Evolutionary conservation across 768 basidiomycete species (phyloP).

Genomic region (Russula earlei): DNA sequence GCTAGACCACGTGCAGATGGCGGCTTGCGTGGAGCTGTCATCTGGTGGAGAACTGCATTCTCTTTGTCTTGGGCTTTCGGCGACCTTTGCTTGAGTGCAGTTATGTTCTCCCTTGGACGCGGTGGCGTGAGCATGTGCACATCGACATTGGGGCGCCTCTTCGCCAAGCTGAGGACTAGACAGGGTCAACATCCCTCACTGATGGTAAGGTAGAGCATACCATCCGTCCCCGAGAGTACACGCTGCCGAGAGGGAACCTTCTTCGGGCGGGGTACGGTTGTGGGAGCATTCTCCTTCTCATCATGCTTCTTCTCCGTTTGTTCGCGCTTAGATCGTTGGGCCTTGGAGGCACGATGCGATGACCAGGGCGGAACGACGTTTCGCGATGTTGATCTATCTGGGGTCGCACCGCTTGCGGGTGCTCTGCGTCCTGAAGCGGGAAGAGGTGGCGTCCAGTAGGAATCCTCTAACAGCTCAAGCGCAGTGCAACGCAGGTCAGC

Average conservation of each 20-base stretch:
- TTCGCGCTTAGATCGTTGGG: conserved; percentile 14
- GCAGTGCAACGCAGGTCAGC: conserved; percentile 74
- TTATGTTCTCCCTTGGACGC: conserved; percentile 1
- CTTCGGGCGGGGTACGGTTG: background rate
- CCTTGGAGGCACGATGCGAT: conserved; percentile 19
- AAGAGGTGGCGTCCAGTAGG: conserved; percentile 46
- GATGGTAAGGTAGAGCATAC: background rate
- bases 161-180: conserved; percentile 8
- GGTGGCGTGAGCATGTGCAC: conserved; percentile 2
- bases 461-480: conserved; percentile 51
- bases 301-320: conserved; percentile 20
- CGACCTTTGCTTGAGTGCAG: background rate
- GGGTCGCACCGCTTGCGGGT: conserved; percentile 26
- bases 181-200: background rate
- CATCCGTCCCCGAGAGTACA: conserved; percentile 8
- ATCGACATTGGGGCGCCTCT: conserved; percentile 10
- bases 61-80: conserved; percentile 5
- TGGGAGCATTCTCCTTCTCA: conserved; percentile 32
- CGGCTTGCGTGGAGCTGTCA: conserved; percentile 4
- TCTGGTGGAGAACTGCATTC: conserved; percentile 2
- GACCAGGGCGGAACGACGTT: conserved; percentile 31
- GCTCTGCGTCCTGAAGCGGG: conserved; percentile 18
- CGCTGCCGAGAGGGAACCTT: conserved; percentile 5
- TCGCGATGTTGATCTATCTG: conserved; percentile 26
- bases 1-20: conserved; percentile 11